Percentiles rank a stretch among this genome's conserved stretches.
These are phyloP conservation scores for Panus rudis DNA, from an alignment of 768 basidiomycete species.

Conservation along the genomic window DNA sequence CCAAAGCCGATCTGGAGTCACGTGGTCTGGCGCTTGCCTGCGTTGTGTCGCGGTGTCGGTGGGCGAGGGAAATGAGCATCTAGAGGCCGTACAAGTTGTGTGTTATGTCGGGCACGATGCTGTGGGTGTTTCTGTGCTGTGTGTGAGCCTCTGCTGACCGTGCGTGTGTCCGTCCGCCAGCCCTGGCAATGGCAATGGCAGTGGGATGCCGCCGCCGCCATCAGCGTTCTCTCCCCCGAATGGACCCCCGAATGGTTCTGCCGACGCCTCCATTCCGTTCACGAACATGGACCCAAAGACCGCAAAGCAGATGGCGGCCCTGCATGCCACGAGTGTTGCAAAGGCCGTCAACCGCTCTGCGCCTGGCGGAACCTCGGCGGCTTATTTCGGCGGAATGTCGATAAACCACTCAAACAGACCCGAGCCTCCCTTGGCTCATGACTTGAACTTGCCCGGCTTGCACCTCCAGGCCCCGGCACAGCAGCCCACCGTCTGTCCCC, in stretches of 20 bases:
- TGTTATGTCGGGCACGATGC: too few relatives aligned
- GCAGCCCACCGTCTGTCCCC: constrained; percentile 25
- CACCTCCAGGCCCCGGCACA: constrained; percentile 41
- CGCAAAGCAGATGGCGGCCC: constrained; percentile 78
- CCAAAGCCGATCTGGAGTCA: constrained; percentile 3
- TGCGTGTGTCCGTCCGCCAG: too few relatives aligned
- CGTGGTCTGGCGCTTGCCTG: too few relatives aligned
- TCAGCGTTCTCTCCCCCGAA: constrained; percentile 2
- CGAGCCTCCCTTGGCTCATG: constrained; percentile 18
- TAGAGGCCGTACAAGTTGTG: too few relatives aligned
- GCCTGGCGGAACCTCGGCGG: constrained; percentile 49
- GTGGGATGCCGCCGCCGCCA: constrained; percentile 1
- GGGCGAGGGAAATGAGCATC: too few relatives aligned
- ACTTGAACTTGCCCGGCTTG: constrained; percentile 11
- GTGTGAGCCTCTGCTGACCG: too few relatives aligned
- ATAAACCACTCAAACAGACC: constrained; percentile 23
- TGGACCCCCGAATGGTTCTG: not conserved
- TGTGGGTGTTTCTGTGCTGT: too few relatives aligned
- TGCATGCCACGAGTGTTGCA: constrained; percentile 57
- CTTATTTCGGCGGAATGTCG: constrained; percentile 58
- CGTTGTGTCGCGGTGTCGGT: too few relatives aligned
- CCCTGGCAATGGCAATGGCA: too few relatives aligned
- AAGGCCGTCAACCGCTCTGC: constrained; percentile 47
- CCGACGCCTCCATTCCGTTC: constrained; percentile 25
- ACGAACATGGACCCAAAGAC: constrained; percentile 55